Base-by-base conservation (phyloP, 495 filamentous ascomycete genomes). In the Copromyces sp. region DNA sequence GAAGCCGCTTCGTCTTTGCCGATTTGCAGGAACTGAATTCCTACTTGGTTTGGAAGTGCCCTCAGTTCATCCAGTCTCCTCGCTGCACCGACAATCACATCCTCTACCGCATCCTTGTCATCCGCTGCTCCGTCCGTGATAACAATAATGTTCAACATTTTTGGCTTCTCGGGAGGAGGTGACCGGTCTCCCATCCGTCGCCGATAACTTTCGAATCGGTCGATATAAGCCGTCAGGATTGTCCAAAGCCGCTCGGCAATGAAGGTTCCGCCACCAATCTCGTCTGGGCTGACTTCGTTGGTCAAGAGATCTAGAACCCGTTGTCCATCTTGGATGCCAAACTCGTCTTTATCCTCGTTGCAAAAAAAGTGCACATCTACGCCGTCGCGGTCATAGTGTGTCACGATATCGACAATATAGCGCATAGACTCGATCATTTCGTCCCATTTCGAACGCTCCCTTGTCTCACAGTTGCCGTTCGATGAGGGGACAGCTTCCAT, bases 281-380 rank as follows among this genome's bases (percentile, higher is more conserved):
- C 79, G 42, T 74, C 73, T 74, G 79, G 93, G 1, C 78, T 77
- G 1, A 93, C 89, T 4, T 79, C 78, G 9, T 82, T 73, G 81
- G 93, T 93, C 74, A 94, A 90, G 20, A 87, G 81, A n/a, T 83
- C 82, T 9, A 97, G 89, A 9, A 84, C 82, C 3, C 75, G 75
- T 4, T 90, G 82, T 0, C 83, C 82, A 1, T 80, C 86, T 71
- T 92, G 85, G 72, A 91, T 87, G 11, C 75, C 79, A 77, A 77
- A 69, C 45, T 69, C 37, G 69, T 84, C 78, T 16, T 74, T 72
- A 11, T 79, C 77, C 16, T 81, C 82, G 74, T 84, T 75, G 82
- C 95, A 95, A 35, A 97, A 84, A 82, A 97, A 97, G 82, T 90
- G 90, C 78, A 97, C 87, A 77, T 95, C 93, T 74, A 97, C 91